Evolutionary conservation across 495 filamentous ascomycete species (phyloP).

Genomic region (Tuber aestivum): DNA sequence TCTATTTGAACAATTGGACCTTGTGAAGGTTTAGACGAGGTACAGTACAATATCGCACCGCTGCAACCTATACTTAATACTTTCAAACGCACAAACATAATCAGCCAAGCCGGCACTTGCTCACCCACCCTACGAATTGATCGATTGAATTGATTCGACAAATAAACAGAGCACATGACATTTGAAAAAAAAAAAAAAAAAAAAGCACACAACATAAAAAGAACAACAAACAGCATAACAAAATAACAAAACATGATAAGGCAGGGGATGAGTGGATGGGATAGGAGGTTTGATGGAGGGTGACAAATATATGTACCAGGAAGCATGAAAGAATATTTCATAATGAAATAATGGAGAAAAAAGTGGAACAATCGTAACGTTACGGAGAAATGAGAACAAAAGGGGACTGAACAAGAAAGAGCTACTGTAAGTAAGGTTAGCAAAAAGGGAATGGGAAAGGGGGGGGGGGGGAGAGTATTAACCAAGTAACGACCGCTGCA

Average conservation of each 20-base stretch:
- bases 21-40: neutral
- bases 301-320: constrained; percentile 5
- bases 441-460: neutral
- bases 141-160: constrained; percentile 7
- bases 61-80: neutral
- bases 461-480: neutral
- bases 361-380: neutral
- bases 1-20: neutral
- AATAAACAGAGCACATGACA: neutral
- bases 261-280: neutral
- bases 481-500: neutral
- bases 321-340: neutral
- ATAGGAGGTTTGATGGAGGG: neutral
- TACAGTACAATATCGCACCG: neutral
- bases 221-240: constrained; percentile 4
- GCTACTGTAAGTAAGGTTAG: neutral
- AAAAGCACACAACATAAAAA: constrained; percentile 6
- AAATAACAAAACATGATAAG: constrained; percentile 5
- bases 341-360: neutral
- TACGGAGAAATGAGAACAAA: neutral
- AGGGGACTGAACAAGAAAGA: neutral
- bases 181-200: neutral
- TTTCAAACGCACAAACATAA: neutral
- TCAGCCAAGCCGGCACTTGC: constrained; percentile 3
- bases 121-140: neutral